Base-by-base conservation (phyloP, 495 filamentous ascomycete genomes). In the Neurospora tetrasperma region DNA sequence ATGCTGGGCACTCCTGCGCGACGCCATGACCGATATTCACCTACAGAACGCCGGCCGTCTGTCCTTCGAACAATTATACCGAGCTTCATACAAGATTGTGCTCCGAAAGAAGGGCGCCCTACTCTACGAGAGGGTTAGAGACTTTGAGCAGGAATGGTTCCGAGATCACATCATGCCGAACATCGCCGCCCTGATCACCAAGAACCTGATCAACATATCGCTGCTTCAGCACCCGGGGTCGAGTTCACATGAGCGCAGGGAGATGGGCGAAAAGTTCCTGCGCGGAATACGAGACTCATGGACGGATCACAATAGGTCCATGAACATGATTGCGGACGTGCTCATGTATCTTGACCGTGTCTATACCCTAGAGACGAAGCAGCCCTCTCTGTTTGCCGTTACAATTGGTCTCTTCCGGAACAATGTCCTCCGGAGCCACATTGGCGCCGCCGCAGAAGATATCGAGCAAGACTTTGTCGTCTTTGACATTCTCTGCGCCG, bases 331-430 rank as follows among this genome's bases (percentile, higher is more conserved):
- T 59, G 96, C 95, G 12, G 96, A 99, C 79, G 93, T 99, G 42
- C 82, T 98, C 43, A 98, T 99, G 94, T 99, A 99, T 76, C 94
- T 99, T 88, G 96, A 99, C 74, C 92, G 95, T 38, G 88, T 93
- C 16, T 91, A 91, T 79, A 90, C 89, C 72, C 79, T 86, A 4
- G 93, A 96, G 72, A 86, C 90, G 69, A 86, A 87, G 35, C 89
- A 88, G 70, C 91, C 93, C 0, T 90, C 91, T 0, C 96, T 98
- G 66, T 98, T 93, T 77, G 88, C 89, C 2, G 86, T 90, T 27
- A 88, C 93, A 10, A 98, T 99, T 86, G 90, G 90, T 2, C 83
- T 98, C 7, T 99, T 97, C 78, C 88, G 94, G 3, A 93, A 98
- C 73, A 84, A 91, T 73, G 90, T 98, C 27, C 85, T 99, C 11